Evolutionary conservation across 805 yeast genomes (phyloP), one percentile per base, ranked within the genome.

Genomic region (Dipodascus albidus): DNA sequence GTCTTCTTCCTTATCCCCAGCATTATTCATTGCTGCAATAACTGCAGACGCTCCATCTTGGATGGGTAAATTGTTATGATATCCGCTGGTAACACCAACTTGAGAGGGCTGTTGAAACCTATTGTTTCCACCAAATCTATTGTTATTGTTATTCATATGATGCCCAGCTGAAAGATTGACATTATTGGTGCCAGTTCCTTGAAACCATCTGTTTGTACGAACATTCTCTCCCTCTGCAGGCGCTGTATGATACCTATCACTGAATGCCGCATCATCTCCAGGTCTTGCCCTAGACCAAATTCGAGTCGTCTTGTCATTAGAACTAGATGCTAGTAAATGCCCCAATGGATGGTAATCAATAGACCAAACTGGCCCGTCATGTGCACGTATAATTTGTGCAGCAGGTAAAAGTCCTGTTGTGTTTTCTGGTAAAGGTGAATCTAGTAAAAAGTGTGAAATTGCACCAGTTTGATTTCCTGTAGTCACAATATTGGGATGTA

Each of bases 201-300:
- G 44, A 38, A 38, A 38, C 44, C 44, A 38, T 38, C 44, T 38
- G 20, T 38, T 38, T 11, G 44, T 38, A 4, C 44, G 4, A 38
- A 38, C n/a, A 19, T 38, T 38, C 20, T 38, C 44, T 6, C 44
- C 55, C 33, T 55, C 58, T 21, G 57, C 64, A 47, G 78, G 79
- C 64, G 79, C 75, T 17, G 87, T 83, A 68, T 89, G 88, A 54
- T 87, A 81, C 15, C 87, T 85, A 66, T 87, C 96, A 58, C 82
- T 80, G 70, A 80, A 88, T 2, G 87, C 85, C 63, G 78, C 79
- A 0, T 87, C 85, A 70, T 93, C 99, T 60, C 83, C 84, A 1
- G 97, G 96, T 64, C 95, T 76, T 1, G 95, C 85, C 51, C 99
- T 75, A 27, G 90, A 81, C 99, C 99, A 93, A 69, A 95, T 87